Base-by-base conservation (phyloP, 495 filamentous ascomycete species). In the Neurospora intermedia region DNA sequence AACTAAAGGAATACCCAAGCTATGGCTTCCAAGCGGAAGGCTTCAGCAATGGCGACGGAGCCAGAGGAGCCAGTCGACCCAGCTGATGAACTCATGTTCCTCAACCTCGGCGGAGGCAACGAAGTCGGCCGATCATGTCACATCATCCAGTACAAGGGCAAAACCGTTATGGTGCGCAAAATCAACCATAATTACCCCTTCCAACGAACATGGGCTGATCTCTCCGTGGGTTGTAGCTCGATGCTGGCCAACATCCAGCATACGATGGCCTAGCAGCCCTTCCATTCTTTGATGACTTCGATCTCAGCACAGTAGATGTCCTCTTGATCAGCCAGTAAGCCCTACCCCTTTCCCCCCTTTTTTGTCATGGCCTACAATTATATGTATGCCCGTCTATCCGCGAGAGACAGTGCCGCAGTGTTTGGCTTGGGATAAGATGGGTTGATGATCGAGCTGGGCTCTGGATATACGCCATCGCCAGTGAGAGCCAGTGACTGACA, bases 231-330 rank as follows among this genome's bases (percentile, higher is more conserved):
- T 45, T 76, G 74, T 77, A 96, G 93, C 92, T 99, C 70, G 96
- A 99, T 85, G 96, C 96, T 54, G 96, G 96, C 16, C 93, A 97
- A 82, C 96, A 98, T 77, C 94, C 96, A 48, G 96, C 93, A n/a
- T 97, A 97, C 79, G 95, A 98, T 75, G 96, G 96, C 9, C 90
- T 98, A 70, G 92, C 94, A 18, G 91, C 93, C 45, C 89, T 99
- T 10, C 96, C 96, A 0, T 99, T 97, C 85, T 99, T 97, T 79
- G 96, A 99, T 80, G 94, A 99, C 78, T 99, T 98, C 80, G 96
- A 99, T 80, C 85, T 99, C 42, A 97, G 96, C 81, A 97, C 92
- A 7, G 95, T 99, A 48, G 96, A 99, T 82, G 91, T 99, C 76
- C 91, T 98, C 69, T 84, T 99, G 66, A 97, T 99, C 77, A 97